Base-by-base conservation (phyloP, 305 asterid species). In the Fraxinus velutina region DNA sequence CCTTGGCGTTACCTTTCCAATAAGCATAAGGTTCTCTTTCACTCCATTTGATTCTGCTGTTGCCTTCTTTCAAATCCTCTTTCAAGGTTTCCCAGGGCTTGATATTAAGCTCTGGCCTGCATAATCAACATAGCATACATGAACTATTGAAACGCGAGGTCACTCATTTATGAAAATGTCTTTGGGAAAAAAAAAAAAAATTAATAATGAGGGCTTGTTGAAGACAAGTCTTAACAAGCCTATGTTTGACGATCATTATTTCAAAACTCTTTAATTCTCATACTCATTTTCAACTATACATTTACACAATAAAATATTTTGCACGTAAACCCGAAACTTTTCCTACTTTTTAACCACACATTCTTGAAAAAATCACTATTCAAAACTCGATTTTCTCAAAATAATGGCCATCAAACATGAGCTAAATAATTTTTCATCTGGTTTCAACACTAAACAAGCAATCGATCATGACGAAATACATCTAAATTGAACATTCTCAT, bases 31-130 rank as follows among this genome's bases (percentile, higher is more conserved):
- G 93, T 78, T 90, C 90, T 80, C 97, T 88, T 0, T 95, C 91
- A 36, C 77, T 76, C 99, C 99, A 93, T 83, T 88, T 85, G 50
- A 87, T 83, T 77, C 85, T 84, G 34, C 33, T 39, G 83, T 90
- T 90, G 8, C 88, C 89, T 88, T 89, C 86, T 86, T 85, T 73
- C 55, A 95, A 84, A 5, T 92, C 97, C 87, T 85, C 85, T 80
- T 85, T 87, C 87, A 91, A 76, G 73, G 70, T 81, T 5, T 90
- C 89, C 99, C 99, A 95, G n/a, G 98, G 98, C 89, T 84, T 90
- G 76, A 95, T 91, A 81, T 90, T 90, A 29, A 93, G 81, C 86
- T 95, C 99, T 1, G 97, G 92, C 98, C 98, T 95, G 84, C 78
- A 84, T 78, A 64, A 47, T 13, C 79, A 77, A 68, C 50, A 73